Conservation (phyloP, 2,329 filamentous ascomycete genomes). For the Sarocladium oryzae region DNA sequence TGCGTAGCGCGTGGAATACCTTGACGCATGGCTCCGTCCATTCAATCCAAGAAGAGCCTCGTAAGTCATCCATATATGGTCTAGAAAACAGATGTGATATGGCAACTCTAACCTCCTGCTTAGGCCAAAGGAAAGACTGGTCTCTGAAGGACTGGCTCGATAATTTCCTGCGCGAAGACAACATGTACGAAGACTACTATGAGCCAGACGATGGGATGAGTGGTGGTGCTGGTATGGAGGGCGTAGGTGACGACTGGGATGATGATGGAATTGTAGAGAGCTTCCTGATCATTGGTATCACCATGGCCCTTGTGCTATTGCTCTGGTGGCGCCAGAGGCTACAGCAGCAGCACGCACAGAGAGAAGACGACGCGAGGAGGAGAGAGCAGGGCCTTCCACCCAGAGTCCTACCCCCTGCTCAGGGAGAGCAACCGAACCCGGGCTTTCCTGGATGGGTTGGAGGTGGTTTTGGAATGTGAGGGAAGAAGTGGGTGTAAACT, state of each 20-base stretch:
- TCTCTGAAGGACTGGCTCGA: slow-evolving; percentile 80
- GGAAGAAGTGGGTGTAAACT: background rate
- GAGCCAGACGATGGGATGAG: slow-evolving; percentile 49
- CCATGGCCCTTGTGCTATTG: slow-evolving; percentile 66
- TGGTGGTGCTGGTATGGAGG: slow-evolving; percentile 27
- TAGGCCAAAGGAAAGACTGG: slow-evolving; percentile 65
- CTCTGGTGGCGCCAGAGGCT: slow-evolving; percentile 74
- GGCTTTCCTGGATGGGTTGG: slow-evolving; percentile 30
- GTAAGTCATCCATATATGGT: slow-evolving; percentile 42
- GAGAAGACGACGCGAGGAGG: slow-evolving; percentile 23
- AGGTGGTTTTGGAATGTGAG: slow-evolving; percentile 27
- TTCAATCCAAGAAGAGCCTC: slow-evolving; percentile 81
- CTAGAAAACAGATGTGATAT: slow-evolving; percentile 21
- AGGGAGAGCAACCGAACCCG: slow-evolving; percentile 16
- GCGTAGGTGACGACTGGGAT: slow-evolving; percentile 47
- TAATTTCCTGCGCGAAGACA: slow-evolving; percentile 72
- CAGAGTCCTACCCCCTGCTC: slow-evolving; percentile 17
- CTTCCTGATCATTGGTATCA: slow-evolving; percentile 72
- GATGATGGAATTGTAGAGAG: slow-evolving; percentile 81
- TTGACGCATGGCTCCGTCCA: slow-evolving; percentile 87
- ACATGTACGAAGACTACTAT: slow-evolving; percentile 53
- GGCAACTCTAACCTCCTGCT: background rate
- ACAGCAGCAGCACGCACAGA: slow-evolving; percentile 48
- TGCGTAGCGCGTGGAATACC: slow-evolving; percentile 90
- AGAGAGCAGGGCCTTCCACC: slow-evolving; percentile 25